Evolutionary conservation across 192 early-diverging fungal genomes (phyloP), one percentile per base, ranked within the genome.

Genomic region (Cetraspora pellucida): DNA sequence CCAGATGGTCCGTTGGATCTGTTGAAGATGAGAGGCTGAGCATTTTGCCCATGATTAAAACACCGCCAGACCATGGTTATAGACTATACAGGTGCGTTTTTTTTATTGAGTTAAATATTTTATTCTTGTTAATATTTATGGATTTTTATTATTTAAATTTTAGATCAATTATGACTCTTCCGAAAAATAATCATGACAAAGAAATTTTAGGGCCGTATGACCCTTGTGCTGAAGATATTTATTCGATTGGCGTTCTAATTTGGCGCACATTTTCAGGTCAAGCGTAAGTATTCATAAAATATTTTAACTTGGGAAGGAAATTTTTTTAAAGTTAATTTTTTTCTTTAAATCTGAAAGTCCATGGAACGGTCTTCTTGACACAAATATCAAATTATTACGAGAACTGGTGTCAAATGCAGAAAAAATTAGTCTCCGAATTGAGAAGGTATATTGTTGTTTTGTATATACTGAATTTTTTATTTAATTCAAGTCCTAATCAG

Each of bases 181-280:
- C 87, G 47, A 81, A 82, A 31, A 90, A 73, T 50, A 81, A 85
- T 61, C 72, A 82, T 13, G 88, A 91, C 72, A 81, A 81, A 25
- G 59, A 71, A 7, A 73, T 85, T 0, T 50, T 89, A 13, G 71
- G 74, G 37, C 77, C 86, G 17, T 83, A 86, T 10, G 82, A 88
- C 68, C 86, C 87, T 10, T 77, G 84, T 16, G 78, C 85, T 1
- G 86, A 89, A 49, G 88, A 90, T 67, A 82, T 87, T 64, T 87
- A 90, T 64, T 86, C 86, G 0, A 65, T 88, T 19, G 88, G 88
- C 8, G 84, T 89, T 0, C 79, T 89, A 71, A 86, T 87, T 10
- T 89, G 88, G 88, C 83, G 86, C 45, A 87, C 83, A 19, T 89
- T 90, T 78, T 81, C 87, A 2, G 87, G 86, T 21, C 88, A 85